Base-by-base conservation (phyloP, 2,329 filamentous ascomycete genomes). In the Sporothrix brasiliensis region DNA sequence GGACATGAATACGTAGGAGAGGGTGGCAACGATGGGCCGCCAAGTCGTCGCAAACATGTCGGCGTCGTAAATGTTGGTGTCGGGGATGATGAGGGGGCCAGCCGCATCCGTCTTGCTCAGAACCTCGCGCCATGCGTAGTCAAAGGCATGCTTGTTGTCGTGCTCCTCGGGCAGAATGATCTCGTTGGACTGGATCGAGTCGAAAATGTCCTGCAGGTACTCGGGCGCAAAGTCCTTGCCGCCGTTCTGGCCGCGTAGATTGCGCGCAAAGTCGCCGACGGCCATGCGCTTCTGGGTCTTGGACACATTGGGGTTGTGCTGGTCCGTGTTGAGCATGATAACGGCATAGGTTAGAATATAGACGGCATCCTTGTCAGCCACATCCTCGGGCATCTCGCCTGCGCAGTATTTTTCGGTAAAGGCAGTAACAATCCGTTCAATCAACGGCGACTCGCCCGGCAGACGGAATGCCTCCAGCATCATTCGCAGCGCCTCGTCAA, bases 1-100 rank as follows among this genome's bases (percentile, higher is more conserved):
- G 49, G 94, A 98, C 91, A 98, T 97, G 82, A 99, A 99, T 3
- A 99, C 95, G 77, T 98, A 99, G 14, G 95, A 96, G 69, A 99
- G 83, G 0, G 96, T 98, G 3, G 95, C 94, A 50, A 99, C 87
- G 66, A 99, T 93, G 0, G 96, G 94, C 78, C 89, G 93, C 95
- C 96, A 99, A 0, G 94, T 97, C 27, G 93, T 91, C 70, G 91
- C 89, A 79, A 99, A 99, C 92, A 99, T 97, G 78, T 99, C 94
- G 4, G 94, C 92, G 79, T 99, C 96, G 79, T 93, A 99, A 52
- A 97, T 89, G 77, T 97, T 98, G 4, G 94, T 97, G 74, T 97
- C 87, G 78, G 93, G 96, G 41, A 94, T 83, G 47, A 91, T 82
- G 58, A 98, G 84, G 67, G 90, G 87, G 1, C 91, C 89, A 0